Base-by-base conservation (phyloP, 2,329 filamentous ascomycete species). In the Cladosporium cucumerinum region DNA sequence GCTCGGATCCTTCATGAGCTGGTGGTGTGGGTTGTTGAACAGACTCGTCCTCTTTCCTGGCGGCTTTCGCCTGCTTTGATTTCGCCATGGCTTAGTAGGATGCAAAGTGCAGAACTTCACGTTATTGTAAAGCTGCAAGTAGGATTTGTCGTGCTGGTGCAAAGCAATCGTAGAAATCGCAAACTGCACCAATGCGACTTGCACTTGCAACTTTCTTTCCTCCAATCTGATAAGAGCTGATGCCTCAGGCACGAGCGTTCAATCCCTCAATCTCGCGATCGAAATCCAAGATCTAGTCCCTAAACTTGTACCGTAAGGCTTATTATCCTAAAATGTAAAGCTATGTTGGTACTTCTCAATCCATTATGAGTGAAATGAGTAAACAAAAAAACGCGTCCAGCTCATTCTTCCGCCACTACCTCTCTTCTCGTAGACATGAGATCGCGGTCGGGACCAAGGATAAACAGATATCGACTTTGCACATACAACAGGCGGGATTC, bases 1-100 rank as follows among this genome's bases (percentile, higher is more conserved):
- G 68, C 18, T 71, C 69, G 12, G 34, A 51, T 59, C 25, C 21
- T 51, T 64, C 62, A 18, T 59, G 34, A 18, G 49, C 49, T 25
- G 60, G 60, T 32, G 60, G 60, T 30, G 60, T 62, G 14, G 60
- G 60, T 62, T 62, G 60, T n/a, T 62, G 60, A 18, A 55, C 49
- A 14, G 49, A 46, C 32, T 62, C 48, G 46, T 62, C 60, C 34
- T 55, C 34, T 21, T 46, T 55, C 8, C 54, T 62, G 32, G 34
- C 32, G n/a, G 60, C 49, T 62, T 62, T 62, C 25, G 60, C 32
- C 48, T 62, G 60, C 34, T 62, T 62, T 30, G 60, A 55, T 46
- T 62, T 62, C 32, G 60, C 60, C 60, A 62, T 62, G 26, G 4
- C 32, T 54, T 7, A 8, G 7, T n/a, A 43, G 36, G 5, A n/a